These are phyloP conservation scores for Phlyctochytrium bullatum DNA, from an alignment of 192 early-diverging fungal genomes.

Conservation along the genomic window DNA sequence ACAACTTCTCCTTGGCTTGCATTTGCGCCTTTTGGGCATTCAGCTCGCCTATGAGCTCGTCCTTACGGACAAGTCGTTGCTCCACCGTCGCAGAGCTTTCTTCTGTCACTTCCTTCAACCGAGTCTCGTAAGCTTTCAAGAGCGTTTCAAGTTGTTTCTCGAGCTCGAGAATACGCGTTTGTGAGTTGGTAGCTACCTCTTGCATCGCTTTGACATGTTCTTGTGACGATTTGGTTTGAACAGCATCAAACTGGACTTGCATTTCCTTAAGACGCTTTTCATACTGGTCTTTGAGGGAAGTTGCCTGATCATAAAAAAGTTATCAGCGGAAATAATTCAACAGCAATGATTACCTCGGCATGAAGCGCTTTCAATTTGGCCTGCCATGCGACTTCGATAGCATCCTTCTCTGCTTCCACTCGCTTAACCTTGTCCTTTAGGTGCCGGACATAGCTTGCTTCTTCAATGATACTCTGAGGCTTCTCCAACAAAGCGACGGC, in stretches of 20 bases:
- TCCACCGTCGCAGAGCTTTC: neutral
- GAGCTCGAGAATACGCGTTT: slow-evolving; percentile 14
- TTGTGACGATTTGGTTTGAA: slow-evolving; percentile 4
- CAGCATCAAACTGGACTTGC: slow-evolving; percentile 23
- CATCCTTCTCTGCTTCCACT: slow-evolving; percentile 20
- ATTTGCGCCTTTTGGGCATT: neutral
- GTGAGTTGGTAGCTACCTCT: neutral
- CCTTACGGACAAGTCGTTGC: neutral
- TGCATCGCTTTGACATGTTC: neutral
- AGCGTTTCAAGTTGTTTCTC: slow-evolving; percentile 28
- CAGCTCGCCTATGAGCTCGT: neutral
- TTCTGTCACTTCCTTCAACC: slow-evolving; percentile 20
- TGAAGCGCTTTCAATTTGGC: slow-evolving; percentile 19
- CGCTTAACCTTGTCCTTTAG: slow-evolving; percentile 24
- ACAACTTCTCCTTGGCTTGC: neutral
- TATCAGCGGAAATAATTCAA: neutral
- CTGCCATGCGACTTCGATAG: slow-evolving; percentile 12
- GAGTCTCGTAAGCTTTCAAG: slow-evolving; percentile 15
- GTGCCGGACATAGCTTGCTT: slow-evolving; percentile 23
- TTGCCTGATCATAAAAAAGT: slow-evolving; percentile 17
- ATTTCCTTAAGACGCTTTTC: slow-evolving; percentile 18
- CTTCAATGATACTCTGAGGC: slow-evolving; percentile 15
- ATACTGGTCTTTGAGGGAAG: slow-evolving; percentile 12
- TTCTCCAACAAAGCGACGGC: neutral
- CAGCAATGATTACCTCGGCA: slow-evolving; percentile 19